Percentiles rank a stretch among this genome's conserved stretches.
phyloP scores from a whole-genome alignment of 2,329 filamentous ascomycete species.

The Albophoma yamanashiensis region DNA sequence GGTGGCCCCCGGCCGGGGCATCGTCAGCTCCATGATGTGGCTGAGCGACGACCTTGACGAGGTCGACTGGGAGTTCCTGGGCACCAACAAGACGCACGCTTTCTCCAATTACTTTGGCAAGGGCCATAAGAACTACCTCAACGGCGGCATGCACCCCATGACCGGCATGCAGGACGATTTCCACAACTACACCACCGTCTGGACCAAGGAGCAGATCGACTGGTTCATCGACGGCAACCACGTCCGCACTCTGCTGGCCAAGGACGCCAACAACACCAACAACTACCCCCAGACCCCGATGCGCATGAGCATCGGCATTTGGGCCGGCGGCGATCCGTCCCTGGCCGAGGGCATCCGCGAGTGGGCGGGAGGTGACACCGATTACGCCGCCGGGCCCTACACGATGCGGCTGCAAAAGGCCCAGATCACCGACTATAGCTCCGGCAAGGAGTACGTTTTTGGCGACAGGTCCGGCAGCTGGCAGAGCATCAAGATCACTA shows the following conservation, averaged over 20 bases:
- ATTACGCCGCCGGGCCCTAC: slow-evolving; percentile 57
- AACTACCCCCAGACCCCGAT: slow-evolving; percentile 70
- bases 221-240: slow-evolving; percentile 60
- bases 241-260: slow-evolving; percentile 52
- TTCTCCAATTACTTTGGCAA: slow-evolving; percentile 76
- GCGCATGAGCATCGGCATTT: slow-evolving; percentile 57
- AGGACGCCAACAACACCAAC: slow-evolving; percentile 48
- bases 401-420: slow-evolving; percentile 62
- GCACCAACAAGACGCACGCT: slow-evolving; percentile 50
- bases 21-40: slow-evolving; percentile 75
- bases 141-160: slow-evolving; percentile 48
- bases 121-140: slow-evolving; percentile 52
- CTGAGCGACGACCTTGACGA: slow-evolving; percentile 79
- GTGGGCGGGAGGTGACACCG: slow-evolving; percentile 60
- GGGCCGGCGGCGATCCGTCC: slow-evolving; percentile 49
- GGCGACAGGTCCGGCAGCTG: slow-evolving; percentile 49
- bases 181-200: slow-evolving; percentile 69
- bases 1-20: slow-evolving; percentile 61
- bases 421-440: slow-evolving; percentile 45
- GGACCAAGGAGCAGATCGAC: slow-evolving; percentile 55
- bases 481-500: slow-evolving; percentile 49
- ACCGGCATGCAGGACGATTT: slow-evolving; percentile 47
- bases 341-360: slow-evolving; percentile 47
- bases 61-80: slow-evolving; percentile 79
- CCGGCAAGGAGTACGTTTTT: slow-evolving; percentile 55